Evolutionary conservation across 306 rosid species (phyloP).

Genomic region (Phaseolus lunatus): DNA sequence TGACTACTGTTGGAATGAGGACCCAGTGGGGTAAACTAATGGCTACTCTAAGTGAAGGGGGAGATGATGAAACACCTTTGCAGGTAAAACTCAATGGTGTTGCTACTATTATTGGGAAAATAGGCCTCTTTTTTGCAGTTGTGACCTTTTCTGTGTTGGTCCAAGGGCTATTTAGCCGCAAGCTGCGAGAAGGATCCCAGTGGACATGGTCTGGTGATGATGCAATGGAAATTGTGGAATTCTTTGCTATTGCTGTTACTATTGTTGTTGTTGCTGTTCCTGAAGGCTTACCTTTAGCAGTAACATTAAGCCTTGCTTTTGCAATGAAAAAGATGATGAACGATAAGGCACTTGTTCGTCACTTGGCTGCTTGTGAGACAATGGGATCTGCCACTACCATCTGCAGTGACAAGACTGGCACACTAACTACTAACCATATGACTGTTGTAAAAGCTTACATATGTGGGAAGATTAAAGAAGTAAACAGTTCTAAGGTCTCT

Average conservation of each 20-base stretch:
- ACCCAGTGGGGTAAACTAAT: slow-evolving; percentile 98
- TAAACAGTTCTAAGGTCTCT: slow-evolving; percentile 55
- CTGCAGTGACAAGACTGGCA: slow-evolving; percentile 99
- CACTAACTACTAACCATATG: slow-evolving; percentile 96
- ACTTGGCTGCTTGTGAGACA: slow-evolving; percentile 99
- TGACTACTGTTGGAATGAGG: slow-evolving; percentile 98
- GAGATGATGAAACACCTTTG: slow-evolving; percentile 98
- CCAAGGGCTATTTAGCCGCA: slow-evolving; percentile 86
- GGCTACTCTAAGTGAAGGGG: slow-evolving; percentile 99
- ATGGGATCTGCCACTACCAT: slow-evolving; percentile 98
- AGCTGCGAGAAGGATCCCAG: slow-evolving; percentile 82
- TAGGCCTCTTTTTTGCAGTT: slow-evolving; percentile 91
- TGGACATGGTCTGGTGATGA: slow-evolving; percentile 89
- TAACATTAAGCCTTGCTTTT: slow-evolving; percentile 97
- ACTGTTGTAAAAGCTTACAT: slow-evolving; percentile 90
- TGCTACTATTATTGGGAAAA: slow-evolving; percentile 97
- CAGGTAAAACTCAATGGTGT: slow-evolving; percentile 99
- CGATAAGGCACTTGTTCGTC: slow-evolving; percentile 95
- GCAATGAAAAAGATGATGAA: slow-evolving; percentile 99
- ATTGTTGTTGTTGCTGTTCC: slow-evolving; percentile 99
- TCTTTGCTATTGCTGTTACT: slow-evolving; percentile 93
- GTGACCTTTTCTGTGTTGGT: slow-evolving; percentile 92
- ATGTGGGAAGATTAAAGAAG: slow-evolving; percentile 74
- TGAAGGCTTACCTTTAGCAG: slow-evolving; percentile 98
- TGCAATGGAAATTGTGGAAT: slow-evolving; percentile 84